A percentile compares a stretch with the other conserved stretches of the same genome.
These are phyloP conservation scores for Rhynchosporium graminicola DNA, from an alignment of 2,329 filamentous ascomycete species.

Conservation along the genomic window DNA sequence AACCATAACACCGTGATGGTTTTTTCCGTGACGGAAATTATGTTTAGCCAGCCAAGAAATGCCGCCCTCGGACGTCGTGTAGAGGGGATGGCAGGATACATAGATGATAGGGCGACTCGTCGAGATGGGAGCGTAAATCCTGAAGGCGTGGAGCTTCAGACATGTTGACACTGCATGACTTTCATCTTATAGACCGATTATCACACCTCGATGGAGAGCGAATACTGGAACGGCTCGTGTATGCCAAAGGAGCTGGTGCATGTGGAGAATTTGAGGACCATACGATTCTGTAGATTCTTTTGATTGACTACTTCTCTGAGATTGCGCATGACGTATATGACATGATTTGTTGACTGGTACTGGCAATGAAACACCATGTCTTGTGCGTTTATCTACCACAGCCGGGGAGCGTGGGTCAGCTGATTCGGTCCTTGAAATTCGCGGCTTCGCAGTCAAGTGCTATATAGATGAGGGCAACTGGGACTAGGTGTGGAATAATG, in stretches of 20 bases:
- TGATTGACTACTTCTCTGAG: no score
- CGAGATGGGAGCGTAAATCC: no score
- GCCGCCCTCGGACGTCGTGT: no score
- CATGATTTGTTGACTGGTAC: slow-evolving; percentile 56
- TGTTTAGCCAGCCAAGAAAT: no score
- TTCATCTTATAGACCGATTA: slow-evolving; percentile 61
- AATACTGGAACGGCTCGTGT: slow-evolving; percentile 58
- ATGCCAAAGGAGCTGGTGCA: slow-evolving; percentile 60
- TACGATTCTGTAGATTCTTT: neutral
- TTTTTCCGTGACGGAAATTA: no score
- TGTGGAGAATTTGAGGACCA: slow-evolving; percentile 43
- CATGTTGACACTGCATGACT: slow-evolving; percentile 49
- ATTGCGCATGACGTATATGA: slow-evolving; percentile 50
- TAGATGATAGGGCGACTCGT: no score
- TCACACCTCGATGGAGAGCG: slow-evolving; percentile 63
- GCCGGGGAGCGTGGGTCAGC: slow-evolving; percentile 72
- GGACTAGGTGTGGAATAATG: slow-evolving; percentile 73
- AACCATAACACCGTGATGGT: no score
- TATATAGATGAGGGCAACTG: slow-evolving; percentile 73
- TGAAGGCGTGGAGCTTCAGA: no score
- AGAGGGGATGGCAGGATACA: no score
- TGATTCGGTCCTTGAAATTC: slow-evolving; percentile 70
- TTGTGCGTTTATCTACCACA: slow-evolving; percentile 72
- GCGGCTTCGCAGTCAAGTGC: slow-evolving; percentile 74
- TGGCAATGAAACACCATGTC: slow-evolving; percentile 65